Conservation (phyloP, 371 early-diverging fungal genomes). For the Parasitella parasitica region DNA sequence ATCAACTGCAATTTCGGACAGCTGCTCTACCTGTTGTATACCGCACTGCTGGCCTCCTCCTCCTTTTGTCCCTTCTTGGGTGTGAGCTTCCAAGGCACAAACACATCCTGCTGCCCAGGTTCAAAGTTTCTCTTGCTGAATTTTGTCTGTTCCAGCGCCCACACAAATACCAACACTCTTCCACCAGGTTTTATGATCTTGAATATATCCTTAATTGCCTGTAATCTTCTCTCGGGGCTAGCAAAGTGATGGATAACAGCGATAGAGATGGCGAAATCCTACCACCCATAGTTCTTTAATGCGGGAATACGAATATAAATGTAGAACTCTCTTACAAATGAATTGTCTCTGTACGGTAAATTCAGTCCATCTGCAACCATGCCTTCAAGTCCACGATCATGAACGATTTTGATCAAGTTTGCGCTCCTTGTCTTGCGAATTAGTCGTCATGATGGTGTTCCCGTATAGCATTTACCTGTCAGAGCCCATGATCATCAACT, state of each 20-base stretch:
- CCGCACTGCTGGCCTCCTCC: slow-evolving; percentile 22
- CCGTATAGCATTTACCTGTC: slow-evolving; percentile 63
- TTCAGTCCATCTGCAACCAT: slow-evolving; percentile 82
- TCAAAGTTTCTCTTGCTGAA: slow-evolving; percentile 76
- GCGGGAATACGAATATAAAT: neutral
- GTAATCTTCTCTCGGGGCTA: slow-evolving; percentile 70
- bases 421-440: slow-evolving; percentile 51
- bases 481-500: slow-evolving; percentile 77
- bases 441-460: neutral
- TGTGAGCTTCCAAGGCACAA: slow-evolving; percentile 89
- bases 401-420: slow-evolving; percentile 77
- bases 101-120: slow-evolving; percentile 81
- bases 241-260: slow-evolving; percentile 97
- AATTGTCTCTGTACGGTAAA: slow-evolving; percentile 71
- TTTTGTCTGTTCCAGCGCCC: slow-evolving; percentile 91
- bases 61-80: slow-evolving; percentile 25
- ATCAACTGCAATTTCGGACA: no score
- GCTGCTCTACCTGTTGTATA: slow-evolving; percentile 59
- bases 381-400: slow-evolving; percentile 77
- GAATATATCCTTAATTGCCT: slow-evolving; percentile 79
- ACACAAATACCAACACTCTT: slow-evolving; percentile 84
- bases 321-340: slow-evolving; percentile 60
- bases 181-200: slow-evolving; percentile 77
- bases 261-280: slow-evolving; percentile 94
- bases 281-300: neutral